Percentiles rank a stretch among this genome's conserved stretches.
phyloP scores from a whole-genome alignment of 441 rosid genomes.

The Erysimum pusillum region DNA sequence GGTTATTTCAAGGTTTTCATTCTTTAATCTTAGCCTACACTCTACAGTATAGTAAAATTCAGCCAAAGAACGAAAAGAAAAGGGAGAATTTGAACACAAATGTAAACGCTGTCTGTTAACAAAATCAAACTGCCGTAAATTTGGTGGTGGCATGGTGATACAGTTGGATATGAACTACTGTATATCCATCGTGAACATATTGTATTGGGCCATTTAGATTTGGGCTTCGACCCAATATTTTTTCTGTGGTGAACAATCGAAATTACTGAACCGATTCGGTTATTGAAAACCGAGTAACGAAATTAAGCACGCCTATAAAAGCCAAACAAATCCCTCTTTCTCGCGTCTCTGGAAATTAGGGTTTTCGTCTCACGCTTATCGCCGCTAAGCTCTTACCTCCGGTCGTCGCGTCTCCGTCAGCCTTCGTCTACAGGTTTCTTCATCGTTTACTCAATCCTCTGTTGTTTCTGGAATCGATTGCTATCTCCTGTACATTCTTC shows the following conservation, averaged over 20 bases:
- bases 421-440: conserved; percentile 34
- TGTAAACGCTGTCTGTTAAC: background rate
- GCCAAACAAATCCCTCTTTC: background rate
- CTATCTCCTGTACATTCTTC: background rate
- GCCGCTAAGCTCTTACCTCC: conserved; percentile 33
- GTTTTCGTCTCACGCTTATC: conserved; percentile 16
- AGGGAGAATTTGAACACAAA: background rate
- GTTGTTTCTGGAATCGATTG: background rate
- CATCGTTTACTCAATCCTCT: background rate
- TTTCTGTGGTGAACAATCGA: no score
- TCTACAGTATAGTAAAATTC: background rate
- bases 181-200: no score
- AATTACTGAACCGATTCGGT: conserved; percentile 19
- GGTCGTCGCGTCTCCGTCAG: conserved; percentile 5
- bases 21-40: background rate
- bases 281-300: background rate
- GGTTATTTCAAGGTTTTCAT: background rate
- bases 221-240: no score
- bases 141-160: no score
- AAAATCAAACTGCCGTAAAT: no score
- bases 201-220: no score
- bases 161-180: no score
- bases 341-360: conserved; percentile 29
- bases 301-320: conserved; percentile 23
- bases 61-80: background rate